Base-by-base conservation (phyloP, 345 rosid genomes). In the Eutrema heterophyllum region DNA sequence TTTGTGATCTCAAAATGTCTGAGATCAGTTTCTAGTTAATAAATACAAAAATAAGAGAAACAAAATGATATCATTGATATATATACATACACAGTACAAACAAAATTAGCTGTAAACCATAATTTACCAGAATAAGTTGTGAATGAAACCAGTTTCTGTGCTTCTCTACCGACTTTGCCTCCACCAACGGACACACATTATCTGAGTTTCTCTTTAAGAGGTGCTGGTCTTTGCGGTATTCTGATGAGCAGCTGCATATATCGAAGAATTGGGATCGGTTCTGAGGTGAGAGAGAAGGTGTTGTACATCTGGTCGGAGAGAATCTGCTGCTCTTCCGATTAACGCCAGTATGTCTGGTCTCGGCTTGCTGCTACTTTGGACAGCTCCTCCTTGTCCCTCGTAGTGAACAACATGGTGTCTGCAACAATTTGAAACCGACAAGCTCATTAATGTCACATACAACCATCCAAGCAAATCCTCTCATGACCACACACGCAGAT, bases 321-420 rank as follows among this genome's bases (percentile, higher is more conserved):
- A 86, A 76, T 92, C 98, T 4, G 84, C 86, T 48, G 83, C 90
- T 77, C 82, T 82, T 52, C 96, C 90, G 32, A 81, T 80, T 36
- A 92, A 84, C 15, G 70, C 86, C 77, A 96, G 85, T 40, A 92
- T 85, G 67, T 92, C 96, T 1, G 86, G 81, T 72, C 94, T 79
- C 21, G 96, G 95, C 78, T 87, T 92, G 93, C 97, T 92, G 84
- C 76, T 88, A 32, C 85, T 64, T 81, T 96, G 98, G 12, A 96
- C 97, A 11, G 97, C 96, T 60, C 96, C 97, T 59, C 93, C 97
- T 64, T 92, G 95, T 43, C 95, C 99, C 83, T 92, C 98, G 18
- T 86, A 96, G 77, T 96, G 98, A 83, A 96, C 78, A 5, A 88
- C 82, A 51, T 96, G 97, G 81, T 92, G 97, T 60, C 99, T 92